phyloP scores from a whole-genome alignment of 495 filamentous ascomycete genomes.

The Evernia prunastri region DNA sequence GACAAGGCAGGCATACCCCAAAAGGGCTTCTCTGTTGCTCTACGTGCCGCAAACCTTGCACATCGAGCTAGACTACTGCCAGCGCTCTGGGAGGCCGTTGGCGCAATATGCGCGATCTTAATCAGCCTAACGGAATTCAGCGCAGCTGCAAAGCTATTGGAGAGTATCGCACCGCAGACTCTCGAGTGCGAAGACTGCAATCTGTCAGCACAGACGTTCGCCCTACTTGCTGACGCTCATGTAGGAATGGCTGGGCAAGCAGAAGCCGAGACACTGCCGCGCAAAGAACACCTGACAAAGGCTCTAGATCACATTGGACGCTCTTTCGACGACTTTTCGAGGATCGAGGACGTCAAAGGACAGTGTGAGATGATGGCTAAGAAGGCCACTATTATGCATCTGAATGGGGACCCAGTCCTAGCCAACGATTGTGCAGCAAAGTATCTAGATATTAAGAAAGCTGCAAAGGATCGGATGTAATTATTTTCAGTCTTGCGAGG shows the following conservation, averaged over 20 bases:
- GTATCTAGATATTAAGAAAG: constrained; percentile 55
- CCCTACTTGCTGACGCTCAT: constrained; percentile 71
- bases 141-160: constrained; percentile 58
- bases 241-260: constrained; percentile 68
- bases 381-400: constrained; percentile 73
- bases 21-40: constrained; percentile 73
- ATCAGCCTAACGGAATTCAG: constrained; percentile 68
- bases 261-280: constrained; percentile 24
- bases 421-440: constrained; percentile 70
- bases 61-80: constrained; percentile 65
- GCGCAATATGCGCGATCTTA: constrained; percentile 60
- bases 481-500: not conserved
- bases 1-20: constrained; percentile 63
- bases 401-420: constrained; percentile 61
- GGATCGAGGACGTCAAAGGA: constrained; percentile 64
- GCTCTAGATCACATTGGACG: constrained; percentile 62
- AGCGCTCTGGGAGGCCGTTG: constrained; percentile 70
- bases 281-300: constrained; percentile 56
- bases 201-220: constrained; percentile 62
- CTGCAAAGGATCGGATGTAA: constrained; percentile 27
- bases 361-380: constrained; percentile 83
- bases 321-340: constrained; percentile 61
- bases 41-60: constrained; percentile 73
- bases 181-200: constrained; percentile 65
- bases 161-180: constrained; percentile 72